Evolutionary conservation across 164 flowering plant species (phyloP).

Genomic region (Chimonanthus salicifolius): DNA sequence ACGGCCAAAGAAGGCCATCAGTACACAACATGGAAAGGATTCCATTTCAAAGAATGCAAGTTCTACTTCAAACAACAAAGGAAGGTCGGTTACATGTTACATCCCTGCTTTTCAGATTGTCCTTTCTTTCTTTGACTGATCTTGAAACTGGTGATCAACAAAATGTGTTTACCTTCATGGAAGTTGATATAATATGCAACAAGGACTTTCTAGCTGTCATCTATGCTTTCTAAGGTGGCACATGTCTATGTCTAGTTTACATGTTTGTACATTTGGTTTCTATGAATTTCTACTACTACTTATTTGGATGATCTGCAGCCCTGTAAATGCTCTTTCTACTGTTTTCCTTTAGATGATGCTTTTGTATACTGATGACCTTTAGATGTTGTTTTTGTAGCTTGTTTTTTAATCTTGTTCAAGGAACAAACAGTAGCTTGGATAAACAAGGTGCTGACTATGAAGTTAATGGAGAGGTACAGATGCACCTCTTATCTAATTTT

Average conservation of each 20-base stretch:
- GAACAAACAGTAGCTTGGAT: conserved; percentile 24
- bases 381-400: conserved; percentile 26
- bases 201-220: too few species aligned
- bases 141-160: background rate
- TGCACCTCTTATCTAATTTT: background rate
- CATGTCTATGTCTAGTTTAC: too few species aligned
- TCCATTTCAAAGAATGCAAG: conserved; percentile 34
- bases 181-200: too few species aligned
- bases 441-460: conserved; percentile 51
- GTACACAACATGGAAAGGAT: conserved; percentile 7
- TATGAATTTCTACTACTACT: too few species aligned
- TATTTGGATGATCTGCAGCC: too few species aligned
- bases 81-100: conserved; percentile 31
- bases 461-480: conserved; percentile 80
- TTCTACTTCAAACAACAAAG: conserved; percentile 54
- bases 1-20: conserved; percentile 48
- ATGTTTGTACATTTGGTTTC: too few species aligned
- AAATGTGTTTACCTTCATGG: too few species aligned
- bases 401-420: conserved; percentile 41
- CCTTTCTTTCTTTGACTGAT: too few species aligned
- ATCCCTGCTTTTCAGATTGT: background rate
- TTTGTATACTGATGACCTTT: too few species aligned
- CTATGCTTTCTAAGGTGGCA: too few species aligned
- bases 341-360: too few species aligned
- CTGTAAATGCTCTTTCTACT: too few species aligned